A percentile compares a stretch with the other conserved stretches of the same genome.
These are phyloP conservation scores for Casuarina cunninghamiana DNA, from an alignment of 306 rosid species.

Conservation along the genomic window DNA sequence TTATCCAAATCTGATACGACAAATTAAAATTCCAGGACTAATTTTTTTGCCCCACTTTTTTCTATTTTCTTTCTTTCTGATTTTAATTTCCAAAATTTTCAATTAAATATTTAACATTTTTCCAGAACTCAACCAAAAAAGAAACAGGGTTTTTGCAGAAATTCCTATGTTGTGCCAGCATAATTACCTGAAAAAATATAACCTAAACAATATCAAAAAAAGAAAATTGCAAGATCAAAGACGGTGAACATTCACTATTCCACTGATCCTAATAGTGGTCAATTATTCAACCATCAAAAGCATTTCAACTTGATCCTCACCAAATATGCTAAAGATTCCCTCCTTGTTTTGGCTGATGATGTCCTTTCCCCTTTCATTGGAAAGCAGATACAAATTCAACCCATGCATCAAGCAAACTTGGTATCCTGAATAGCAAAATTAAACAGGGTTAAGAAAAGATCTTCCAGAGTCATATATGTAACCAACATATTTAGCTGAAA, in stretches of 20 bases:
- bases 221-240: background rate
- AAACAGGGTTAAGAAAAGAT: conserved; percentile 15
- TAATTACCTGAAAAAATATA: background rate
- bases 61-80: background rate
- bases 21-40: background rate
- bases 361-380: conserved; percentile 72
- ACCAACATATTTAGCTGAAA: conserved; percentile 21
- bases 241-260: background rate
- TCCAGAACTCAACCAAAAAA: background rate
- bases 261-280: background rate
- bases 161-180: background rate
- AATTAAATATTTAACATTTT: background rate
- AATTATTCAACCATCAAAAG: background rate
- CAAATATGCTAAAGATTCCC: conserved; percentile 86
- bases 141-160: background rate
- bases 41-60: background rate
- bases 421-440: conserved; percentile 55
- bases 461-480: conserved; percentile 8
- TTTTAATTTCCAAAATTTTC: background rate
- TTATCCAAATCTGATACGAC: background rate
- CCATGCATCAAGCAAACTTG: conserved; percentile 69
- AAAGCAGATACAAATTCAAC: conserved; percentile 64
- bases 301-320: conserved; percentile 40
- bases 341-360: conserved; percentile 94
- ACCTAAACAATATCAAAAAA: background rate